These are phyloP conservation scores for Globisporangium okanoganense DNA, from an alignment of 352 stramenopile species.

Conservation along the genomic window DNA sequence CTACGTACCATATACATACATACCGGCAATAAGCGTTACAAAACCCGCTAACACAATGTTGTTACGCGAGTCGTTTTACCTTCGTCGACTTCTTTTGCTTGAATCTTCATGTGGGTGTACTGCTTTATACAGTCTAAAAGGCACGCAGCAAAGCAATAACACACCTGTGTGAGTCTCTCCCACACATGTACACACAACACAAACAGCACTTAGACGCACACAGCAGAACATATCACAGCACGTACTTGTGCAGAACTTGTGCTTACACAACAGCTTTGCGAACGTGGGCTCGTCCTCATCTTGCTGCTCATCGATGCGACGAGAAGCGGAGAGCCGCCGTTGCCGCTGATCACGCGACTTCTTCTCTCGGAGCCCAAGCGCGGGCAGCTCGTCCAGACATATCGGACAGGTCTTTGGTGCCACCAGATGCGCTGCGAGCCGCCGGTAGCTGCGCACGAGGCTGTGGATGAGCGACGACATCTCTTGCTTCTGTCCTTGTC, in stretches of 20 bases:
- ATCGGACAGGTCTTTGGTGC: slow-evolving; percentile 43
- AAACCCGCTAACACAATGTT: background rate
- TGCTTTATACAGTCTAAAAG: slow-evolving; percentile 39
- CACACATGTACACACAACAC: background rate
- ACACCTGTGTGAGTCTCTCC: too few relatives aligned
- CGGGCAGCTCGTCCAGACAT: slow-evolving; percentile 50
- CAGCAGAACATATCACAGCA: too few relatives aligned
- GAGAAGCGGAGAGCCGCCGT: background rate
- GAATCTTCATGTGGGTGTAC: slow-evolving; percentile 62
- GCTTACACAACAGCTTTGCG: slow-evolving; percentile 45
- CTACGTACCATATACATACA: slow-evolving; percentile 16
- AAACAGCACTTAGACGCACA: background rate
- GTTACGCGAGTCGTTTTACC: slow-evolving; percentile 30
- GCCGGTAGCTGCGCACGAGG: slow-evolving; percentile 51
- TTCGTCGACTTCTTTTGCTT: slow-evolving; percentile 54
- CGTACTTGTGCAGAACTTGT: slow-evolving; percentile 58
- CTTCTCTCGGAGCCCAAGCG: slow-evolving; percentile 29
- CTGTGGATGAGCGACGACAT: slow-evolving; percentile 37
- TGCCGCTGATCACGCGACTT: slow-evolving; percentile 10
- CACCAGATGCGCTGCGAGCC: slow-evolving; percentile 45
- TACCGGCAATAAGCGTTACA: background rate
- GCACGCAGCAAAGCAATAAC: background rate
- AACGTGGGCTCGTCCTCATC: slow-evolving; percentile 23
- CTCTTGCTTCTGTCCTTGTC: too few relatives aligned
- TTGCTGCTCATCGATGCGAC: background rate